These are phyloP conservation scores for Trametes hirsuta DNA, from an alignment of 1,284 basidiomycete genomes.

Conservation along the genomic window DNA sequence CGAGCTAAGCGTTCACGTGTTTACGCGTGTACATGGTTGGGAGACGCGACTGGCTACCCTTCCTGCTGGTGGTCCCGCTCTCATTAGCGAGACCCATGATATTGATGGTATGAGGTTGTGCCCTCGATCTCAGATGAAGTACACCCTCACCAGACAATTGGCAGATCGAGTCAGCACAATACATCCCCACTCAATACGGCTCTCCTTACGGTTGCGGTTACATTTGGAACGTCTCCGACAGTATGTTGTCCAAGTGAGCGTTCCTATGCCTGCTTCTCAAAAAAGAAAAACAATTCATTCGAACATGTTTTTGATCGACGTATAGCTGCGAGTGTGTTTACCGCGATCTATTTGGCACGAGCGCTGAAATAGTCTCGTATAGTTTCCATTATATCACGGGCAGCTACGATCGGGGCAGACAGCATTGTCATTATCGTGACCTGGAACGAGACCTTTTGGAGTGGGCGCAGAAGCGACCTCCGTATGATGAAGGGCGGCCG, in stretches of 20 bases:
- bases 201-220: background rate
- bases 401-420: constrained; percentile 4
- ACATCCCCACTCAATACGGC: background rate
- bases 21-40: constrained; percentile 7
- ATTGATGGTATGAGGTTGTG: background rate
- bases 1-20: constrained; percentile 6
- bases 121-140: no score
- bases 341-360: no score
- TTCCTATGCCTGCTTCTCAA: background rate
- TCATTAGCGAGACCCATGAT: constrained; percentile 3
- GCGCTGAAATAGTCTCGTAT: background rate
- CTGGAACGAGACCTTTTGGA: no score
- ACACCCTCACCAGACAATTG: background rate
- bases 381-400: constrained; percentile 2
- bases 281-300: no score
- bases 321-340: no score
- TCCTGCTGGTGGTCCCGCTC: constrained; percentile 3
- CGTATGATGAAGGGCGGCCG: no score
- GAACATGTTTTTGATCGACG: no score
- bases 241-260: background rate
- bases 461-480: no score
- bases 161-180: background rate
- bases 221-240: background rate
- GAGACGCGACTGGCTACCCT: constrained; percentile 13
- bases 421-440: no score